Evolutionary conservation across 768 basidiomycete genomes (phyloP).

Genomic region (Boletus reticuloceps): DNA sequence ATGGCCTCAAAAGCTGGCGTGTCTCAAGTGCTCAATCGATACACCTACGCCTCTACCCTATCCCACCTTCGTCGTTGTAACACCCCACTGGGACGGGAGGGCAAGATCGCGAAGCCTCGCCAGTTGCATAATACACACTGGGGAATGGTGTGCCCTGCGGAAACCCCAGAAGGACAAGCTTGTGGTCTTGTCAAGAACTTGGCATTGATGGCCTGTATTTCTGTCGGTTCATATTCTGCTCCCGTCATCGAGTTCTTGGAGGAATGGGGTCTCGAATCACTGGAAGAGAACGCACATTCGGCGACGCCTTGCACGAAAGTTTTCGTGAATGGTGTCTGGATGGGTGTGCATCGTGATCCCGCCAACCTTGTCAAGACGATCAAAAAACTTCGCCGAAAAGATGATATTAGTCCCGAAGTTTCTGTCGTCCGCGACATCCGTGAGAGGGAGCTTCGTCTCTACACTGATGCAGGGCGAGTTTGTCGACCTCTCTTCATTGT

Average conservation of each 20-base stretch:
- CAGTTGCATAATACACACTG: slow-evolving; percentile 99
- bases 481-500: slow-evolving; percentile 98
- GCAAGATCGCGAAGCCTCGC: slow-evolving; percentile 98
- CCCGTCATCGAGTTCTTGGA: slow-evolving; percentile 98
- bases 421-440: slow-evolving; percentile 97
- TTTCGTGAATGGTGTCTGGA: slow-evolving; percentile 99
- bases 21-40: slow-evolving; percentile 96
- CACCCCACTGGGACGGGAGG: slow-evolving; percentile 96
- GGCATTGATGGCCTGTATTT: slow-evolving; percentile 96
- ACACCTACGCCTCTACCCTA: slow-evolving; percentile 97
- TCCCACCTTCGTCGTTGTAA: slow-evolving; percentile 98
- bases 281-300: slow-evolving; percentile 91
- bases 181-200: slow-evolving; percentile 99
- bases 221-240: slow-evolving; percentile 92
- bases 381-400: slow-evolving; percentile 87
- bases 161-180: slow-evolving; percentile 99
- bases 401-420: slow-evolving; percentile 94
- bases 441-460: slow-evolving; percentile 90
- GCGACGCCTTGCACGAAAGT: slow-evolving; percentile 88
- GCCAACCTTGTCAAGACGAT: slow-evolving; percentile 90
- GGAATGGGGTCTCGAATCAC: slow-evolving; percentile 95
- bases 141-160: slow-evolving; percentile 99
- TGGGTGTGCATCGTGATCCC: slow-evolving; percentile 96
- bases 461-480: slow-evolving; percentile 95
- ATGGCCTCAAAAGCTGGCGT: slow-evolving; percentile 99